Percentiles rank a stretch among this genome's conserved stretches.
phyloP scores from a whole-genome alignment of 352 stramenopile genomes.

The Pythium pyrilobum region DNA sequence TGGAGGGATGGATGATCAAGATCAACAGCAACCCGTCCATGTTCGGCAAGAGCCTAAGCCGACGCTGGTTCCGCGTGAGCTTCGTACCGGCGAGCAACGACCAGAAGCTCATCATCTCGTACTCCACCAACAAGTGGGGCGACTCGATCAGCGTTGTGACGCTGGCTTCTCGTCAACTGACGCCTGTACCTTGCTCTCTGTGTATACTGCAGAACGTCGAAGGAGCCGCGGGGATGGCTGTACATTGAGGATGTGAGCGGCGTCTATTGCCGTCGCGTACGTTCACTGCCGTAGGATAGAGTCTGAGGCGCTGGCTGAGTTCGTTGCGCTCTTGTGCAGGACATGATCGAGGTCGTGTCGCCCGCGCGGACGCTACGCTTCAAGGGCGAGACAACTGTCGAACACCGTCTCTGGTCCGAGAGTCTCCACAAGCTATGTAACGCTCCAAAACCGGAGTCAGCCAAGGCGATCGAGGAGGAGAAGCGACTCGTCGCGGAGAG shows the following conservation, averaged over 20 bases:
- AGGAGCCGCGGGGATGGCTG: slow-evolving; percentile 72
- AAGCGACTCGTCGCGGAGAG: slow-evolving; percentile 9
- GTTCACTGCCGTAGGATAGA: too few species aligned
- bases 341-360: slow-evolving; percentile 82
- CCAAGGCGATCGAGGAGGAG: slow-evolving; percentile 4
- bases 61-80: slow-evolving; percentile 73
- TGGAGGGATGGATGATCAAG: slow-evolving; percentile 84
- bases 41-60: slow-evolving; percentile 72
- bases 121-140: slow-evolving; percentile 73
- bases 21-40: slow-evolving; percentile 82
- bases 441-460: slow-evolving; percentile 13
- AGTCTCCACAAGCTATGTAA: slow-evolving; percentile 75
- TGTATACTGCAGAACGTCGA: slow-evolving; percentile 38
- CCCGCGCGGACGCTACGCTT: slow-evolving; percentile 64
- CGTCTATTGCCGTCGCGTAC: slow-evolving; percentile 65
- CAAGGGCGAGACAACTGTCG: slow-evolving; percentile 70
- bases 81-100: slow-evolving; percentile 40
- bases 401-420: slow-evolving; percentile 77
- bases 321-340: slow-evolving; percentile 20
- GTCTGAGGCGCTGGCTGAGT: not conserved
- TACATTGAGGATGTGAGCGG: slow-evolving; percentile 74
- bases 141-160: too few species aligned
- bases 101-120: slow-evolving; percentile 71
- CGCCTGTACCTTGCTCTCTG: not conserved
- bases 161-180: not conserved